These are phyloP conservation scores for Ophiosphaerella narmari DNA, from an alignment of 2,329 filamentous ascomycete genomes.

Conservation along the genomic window DNA sequence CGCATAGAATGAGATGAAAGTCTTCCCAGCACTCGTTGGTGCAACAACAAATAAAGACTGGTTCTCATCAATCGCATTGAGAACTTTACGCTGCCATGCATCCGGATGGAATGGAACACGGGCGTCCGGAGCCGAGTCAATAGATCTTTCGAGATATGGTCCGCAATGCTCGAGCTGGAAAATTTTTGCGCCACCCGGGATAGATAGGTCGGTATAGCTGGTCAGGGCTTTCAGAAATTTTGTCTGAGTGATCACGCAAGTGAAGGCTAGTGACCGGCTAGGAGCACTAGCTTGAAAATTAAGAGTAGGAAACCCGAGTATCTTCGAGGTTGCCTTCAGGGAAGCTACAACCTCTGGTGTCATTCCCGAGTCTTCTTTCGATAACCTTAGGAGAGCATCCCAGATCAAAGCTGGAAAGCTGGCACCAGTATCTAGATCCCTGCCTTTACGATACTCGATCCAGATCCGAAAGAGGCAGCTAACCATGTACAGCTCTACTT, in stretches of 20 bases:
- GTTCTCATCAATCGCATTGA: slow-evolving; percentile 73
- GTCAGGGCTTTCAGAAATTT: slow-evolving; percentile 48
- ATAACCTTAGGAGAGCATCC: slow-evolving; percentile 5
- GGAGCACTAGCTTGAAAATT: slow-evolving; percentile 5
- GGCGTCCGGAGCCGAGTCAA: slow-evolving; percentile 68
- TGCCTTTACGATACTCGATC: slow-evolving; percentile 4
- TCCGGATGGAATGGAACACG: slow-evolving; percentile 76
- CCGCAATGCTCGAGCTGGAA: slow-evolving; percentile 73
- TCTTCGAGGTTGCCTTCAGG: slow-evolving; percentile 3
- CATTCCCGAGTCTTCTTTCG: slow-evolving; percentile 5
- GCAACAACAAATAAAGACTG: slow-evolving; percentile 76
- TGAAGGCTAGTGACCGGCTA: slow-evolving; percentile 6
- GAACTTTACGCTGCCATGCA: slow-evolving; percentile 74
- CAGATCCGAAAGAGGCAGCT: slow-evolving; percentile 1
- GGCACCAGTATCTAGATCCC: slow-evolving; percentile 1
- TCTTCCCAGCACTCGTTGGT: slow-evolving; percentile 79
- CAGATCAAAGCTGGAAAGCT: slow-evolving; percentile 8
- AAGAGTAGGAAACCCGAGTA: slow-evolving; percentile 4
- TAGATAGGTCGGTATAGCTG: slow-evolving; percentile 32
- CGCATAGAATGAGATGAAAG: slow-evolving; percentile 82
- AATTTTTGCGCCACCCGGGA: slow-evolving; percentile 48
- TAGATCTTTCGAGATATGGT: slow-evolving; percentile 73
- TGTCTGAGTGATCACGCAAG: slow-evolving; percentile 15
- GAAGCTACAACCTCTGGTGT: slow-evolving; percentile 7
- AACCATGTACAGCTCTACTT: too few relatives aligned